Evolutionary conservation across 169 alveolate species (phyloP).

Genomic region (Perkinsus chesapeaki): DNA sequence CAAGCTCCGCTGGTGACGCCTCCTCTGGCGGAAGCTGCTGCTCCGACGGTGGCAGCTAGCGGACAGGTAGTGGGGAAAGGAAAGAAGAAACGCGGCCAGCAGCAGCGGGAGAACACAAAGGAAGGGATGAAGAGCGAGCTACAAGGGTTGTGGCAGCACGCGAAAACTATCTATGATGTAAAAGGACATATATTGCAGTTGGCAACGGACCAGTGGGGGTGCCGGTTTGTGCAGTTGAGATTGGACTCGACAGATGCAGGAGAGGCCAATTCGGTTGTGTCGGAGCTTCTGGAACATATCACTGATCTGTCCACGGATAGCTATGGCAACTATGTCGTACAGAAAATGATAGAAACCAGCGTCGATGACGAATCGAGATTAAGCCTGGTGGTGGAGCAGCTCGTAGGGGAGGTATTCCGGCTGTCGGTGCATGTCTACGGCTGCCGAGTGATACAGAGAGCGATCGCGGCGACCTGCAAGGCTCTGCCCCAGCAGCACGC

Average conservation of each 20-base stretch:
- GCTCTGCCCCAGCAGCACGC: slow-evolving; percentile 24
- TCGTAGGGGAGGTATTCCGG: slow-evolving; percentile 44
- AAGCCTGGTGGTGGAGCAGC: slow-evolving; percentile 20
- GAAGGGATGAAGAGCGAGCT: background rate
- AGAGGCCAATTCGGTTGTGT: background rate
- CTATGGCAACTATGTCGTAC: slow-evolving; percentile 8
- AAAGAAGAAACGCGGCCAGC: background rate
- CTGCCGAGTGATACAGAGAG: slow-evolving; percentile 64
- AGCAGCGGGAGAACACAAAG: background rate
- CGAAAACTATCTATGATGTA: background rate
- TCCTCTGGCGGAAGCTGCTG: background rate
- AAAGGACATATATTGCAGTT: background rate
- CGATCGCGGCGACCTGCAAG: slow-evolving; percentile 40
- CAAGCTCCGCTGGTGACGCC: background rate
- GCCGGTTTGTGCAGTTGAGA: background rate
- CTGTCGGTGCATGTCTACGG: slow-evolving; percentile 58
- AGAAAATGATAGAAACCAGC: slow-evolving; percentile 35
- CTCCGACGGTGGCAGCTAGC: background rate
- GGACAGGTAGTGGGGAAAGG: background rate
- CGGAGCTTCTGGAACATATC: background rate
- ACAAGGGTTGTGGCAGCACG: background rate
- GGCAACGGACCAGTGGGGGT: background rate
- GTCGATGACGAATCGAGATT: slow-evolving; percentile 21
- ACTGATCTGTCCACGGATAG: slow-evolving; percentile 4
- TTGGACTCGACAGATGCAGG: background rate